phyloP scores from a whole-genome alignment of 2,329 filamentous ascomycete species.

The Trichoderma sp. region DNA sequence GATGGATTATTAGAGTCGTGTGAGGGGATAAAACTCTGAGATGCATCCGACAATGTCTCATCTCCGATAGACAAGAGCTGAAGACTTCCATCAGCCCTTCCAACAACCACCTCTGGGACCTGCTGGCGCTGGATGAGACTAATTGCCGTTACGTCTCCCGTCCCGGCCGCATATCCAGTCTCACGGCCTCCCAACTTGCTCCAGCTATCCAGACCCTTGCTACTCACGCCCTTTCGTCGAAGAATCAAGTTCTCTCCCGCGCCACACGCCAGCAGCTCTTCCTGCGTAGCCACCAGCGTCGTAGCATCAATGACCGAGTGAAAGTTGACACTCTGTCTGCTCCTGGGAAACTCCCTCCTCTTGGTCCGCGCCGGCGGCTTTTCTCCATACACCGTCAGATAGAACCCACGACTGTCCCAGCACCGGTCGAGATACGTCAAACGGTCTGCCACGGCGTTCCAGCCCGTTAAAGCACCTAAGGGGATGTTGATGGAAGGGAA shows the following conservation, averaged over 20 bases:
- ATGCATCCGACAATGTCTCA: constrained; percentile 29
- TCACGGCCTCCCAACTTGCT: constrained; percentile 38
- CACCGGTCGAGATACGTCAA: constrained; percentile 52
- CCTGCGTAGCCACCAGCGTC: constrained; percentile 34
- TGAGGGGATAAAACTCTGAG: constrained; percentile 26
- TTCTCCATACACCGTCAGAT: constrained; percentile 31
- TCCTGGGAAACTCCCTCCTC: constrained; percentile 23
- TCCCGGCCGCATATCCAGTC: constrained; percentile 42
- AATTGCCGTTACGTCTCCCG: constrained; percentile 50
- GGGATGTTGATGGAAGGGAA: constrained; percentile 44
- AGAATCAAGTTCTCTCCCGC: constrained; percentile 52
- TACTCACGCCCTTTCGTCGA: constrained; percentile 36
- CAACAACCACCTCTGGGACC: constrained; percentile 41
- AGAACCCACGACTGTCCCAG: constrained; percentile 51
- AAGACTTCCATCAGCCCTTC: constrained; percentile 51
- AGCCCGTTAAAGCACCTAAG: constrained; percentile 28
- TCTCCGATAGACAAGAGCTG: constrained; percentile 42
- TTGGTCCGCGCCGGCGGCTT: constrained; percentile 22
- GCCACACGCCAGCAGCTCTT: constrained; percentile 51
- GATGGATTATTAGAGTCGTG: constrained; percentile 10
- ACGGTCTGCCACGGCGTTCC: constrained; percentile 42
- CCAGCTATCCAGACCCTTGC: constrained; percentile 34
- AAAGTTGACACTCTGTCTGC: constrained; percentile 40
- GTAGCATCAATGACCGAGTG: constrained; percentile 49
- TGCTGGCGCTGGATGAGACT: constrained; percentile 40